Evolutionary conservation across 1,284 basidiomycete genomes (phyloP).

Genomic region (Apiotrichum sp.): DNA sequence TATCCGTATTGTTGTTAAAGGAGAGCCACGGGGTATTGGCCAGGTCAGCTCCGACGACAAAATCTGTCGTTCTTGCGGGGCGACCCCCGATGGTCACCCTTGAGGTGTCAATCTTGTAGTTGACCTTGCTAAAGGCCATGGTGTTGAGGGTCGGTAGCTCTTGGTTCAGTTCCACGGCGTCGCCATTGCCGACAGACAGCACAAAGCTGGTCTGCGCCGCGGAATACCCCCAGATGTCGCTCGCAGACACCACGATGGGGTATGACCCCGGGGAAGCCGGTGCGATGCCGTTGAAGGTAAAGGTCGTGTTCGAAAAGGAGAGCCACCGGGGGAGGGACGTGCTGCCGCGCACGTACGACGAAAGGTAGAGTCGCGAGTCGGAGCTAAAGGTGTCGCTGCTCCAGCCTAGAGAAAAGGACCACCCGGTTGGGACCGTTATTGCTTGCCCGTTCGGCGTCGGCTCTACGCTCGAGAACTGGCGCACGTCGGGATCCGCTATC

Average conservation of each 20-base stretch:
- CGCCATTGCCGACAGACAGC: conserved; percentile 41
- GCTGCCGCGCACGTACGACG: conserved; percentile 44
- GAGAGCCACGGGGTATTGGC: conserved; percentile 44
- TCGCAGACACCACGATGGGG: conserved; percentile 43
- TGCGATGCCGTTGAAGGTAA: conserved; percentile 52
- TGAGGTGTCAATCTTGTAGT: conserved; percentile 29
- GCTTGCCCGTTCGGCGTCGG: conserved; percentile 38
- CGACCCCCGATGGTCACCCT: conserved; percentile 31
- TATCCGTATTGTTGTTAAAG: conserved; percentile 39
- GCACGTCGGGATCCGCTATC: conserved; percentile 32
- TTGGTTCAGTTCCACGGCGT: conserved; percentile 27
- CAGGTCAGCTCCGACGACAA: conserved; percentile 33
- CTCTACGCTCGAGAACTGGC: conserved; percentile 38
- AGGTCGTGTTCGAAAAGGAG: conserved; percentile 50
- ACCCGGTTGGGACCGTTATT: conserved; percentile 45
- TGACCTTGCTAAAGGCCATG: conserved; percentile 26
- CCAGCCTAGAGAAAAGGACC: conserved; percentile 55
- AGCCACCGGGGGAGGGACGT: conserved; percentile 50
- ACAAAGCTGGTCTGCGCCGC: conserved; percentile 46
- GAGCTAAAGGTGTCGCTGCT: conserved; percentile 42
- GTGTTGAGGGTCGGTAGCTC: conserved; percentile 21
- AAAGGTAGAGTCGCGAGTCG: conserved; percentile 38
- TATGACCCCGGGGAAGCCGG: conserved; percentile 42
- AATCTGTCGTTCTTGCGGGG: conserved; percentile 25
- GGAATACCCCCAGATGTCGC: conserved; percentile 46